phyloP scores from a whole-genome alignment of 23 red algal species.

The Cyanidiococcus yangmingshanensis region DNA sequence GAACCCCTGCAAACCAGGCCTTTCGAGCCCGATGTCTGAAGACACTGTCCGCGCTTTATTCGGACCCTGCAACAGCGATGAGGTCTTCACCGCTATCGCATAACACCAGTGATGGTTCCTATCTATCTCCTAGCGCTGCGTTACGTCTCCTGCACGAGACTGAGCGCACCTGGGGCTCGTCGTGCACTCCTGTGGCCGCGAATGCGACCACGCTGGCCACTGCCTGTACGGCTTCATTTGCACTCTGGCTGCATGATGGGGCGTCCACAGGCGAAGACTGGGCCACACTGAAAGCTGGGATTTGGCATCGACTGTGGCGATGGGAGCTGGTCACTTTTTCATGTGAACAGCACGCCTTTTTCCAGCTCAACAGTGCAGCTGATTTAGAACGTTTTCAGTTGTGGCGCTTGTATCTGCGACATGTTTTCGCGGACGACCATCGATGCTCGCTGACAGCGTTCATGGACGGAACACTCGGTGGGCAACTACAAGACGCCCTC shows the following conservation, averaged over 20 bases:
- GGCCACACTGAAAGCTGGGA: not conserved
- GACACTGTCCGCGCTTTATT: not conserved
- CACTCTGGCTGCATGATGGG: not conserved
- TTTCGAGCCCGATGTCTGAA: not conserved
- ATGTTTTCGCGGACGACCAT: not conserved
- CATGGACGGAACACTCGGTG: not conserved
- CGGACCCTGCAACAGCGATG: not conserved
- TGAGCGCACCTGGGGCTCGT: not conserved
- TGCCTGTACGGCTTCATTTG: not conserved
- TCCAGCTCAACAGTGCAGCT: not conserved
- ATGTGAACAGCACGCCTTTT: not conserved
- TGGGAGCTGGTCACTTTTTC: not conserved
- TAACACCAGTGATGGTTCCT: not conserved
- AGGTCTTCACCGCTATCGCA: not conserved
- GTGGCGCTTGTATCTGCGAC: not conserved
- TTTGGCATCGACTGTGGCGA: not conserved
- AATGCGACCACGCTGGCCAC: not conserved
- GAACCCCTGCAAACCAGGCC: not conserved
- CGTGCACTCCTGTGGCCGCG: no score
- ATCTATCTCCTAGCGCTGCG: not conserved
- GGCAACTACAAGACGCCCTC: not conserved
- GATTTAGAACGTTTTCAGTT: not conserved
- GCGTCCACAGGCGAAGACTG: not conserved
- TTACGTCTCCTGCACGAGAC: not conserved
- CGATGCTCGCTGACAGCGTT: not conserved